Evolutionary conservation across 352 stramenopile species (phyloP).

Genomic region (Phytophthora pisi): DNA sequence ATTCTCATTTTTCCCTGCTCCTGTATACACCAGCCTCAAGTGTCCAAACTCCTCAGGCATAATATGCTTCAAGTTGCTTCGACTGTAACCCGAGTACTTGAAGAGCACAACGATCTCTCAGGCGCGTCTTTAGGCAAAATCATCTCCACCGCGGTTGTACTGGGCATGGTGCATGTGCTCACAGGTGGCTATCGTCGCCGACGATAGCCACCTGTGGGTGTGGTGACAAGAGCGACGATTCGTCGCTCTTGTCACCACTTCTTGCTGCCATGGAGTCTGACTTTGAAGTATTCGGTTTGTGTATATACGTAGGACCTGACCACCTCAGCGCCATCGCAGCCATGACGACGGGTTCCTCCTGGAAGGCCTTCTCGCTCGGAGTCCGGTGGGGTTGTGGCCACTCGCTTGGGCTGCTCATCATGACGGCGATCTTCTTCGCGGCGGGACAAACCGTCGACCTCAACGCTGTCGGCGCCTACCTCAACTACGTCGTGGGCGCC

Average conservation of each 20-base stretch:
- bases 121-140: conserved; percentile 50
- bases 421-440: conserved; percentile 66
- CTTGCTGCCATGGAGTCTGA: neutral
- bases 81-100: neutral
- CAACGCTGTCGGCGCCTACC: conserved; percentile 46
- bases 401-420: conserved; percentile 79
- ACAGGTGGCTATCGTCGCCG: conserved; percentile 37
- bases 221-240: no score
- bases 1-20: neutral
- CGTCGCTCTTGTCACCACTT: no score
- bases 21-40: neutral
- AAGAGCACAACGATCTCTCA: conserved; percentile 33
- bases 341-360: conserved; percentile 73
- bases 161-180: conserved; percentile 57
- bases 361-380: conserved; percentile 75
- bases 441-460: conserved; percentile 43
- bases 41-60: neutral
- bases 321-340: conserved; percentile 88
- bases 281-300: neutral
- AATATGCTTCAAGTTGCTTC: neutral
- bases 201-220: no score
- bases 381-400: conserved; percentile 90
- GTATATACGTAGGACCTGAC: conserved; percentile 50
- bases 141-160: conserved; percentile 49
- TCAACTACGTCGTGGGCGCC: conserved; percentile 61